Evolutionary conservation across 108 stramenopile genomes (phyloP).

Genomic region (Cyclostephanos invisitatus): DNA sequence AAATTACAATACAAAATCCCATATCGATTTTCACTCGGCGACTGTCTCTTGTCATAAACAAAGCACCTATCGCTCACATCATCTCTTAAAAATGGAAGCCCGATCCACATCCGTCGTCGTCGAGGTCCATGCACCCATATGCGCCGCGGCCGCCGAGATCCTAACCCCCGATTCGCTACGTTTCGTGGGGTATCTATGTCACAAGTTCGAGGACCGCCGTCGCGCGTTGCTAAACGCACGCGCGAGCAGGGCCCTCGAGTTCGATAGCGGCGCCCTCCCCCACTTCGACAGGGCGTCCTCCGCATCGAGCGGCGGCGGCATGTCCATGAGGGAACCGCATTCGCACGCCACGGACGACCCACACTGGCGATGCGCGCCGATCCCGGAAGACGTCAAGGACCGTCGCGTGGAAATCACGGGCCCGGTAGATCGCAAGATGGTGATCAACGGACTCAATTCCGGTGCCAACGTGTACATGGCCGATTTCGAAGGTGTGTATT

Average conservation of each 20-base stretch:
- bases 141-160: conserved; percentile 72
- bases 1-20: no score
- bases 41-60: neutral
- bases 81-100: conserved; percentile 63
- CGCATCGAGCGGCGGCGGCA: conserved; percentile 29
- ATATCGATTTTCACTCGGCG: no score
- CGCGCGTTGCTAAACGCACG: conserved; percentile 60
- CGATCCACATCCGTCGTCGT: conserved; percentile 61
- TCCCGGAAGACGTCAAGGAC: conserved; percentile 83
- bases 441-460: conserved; percentile 93
- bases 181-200: conserved; percentile 76
- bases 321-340: conserved; percentile 50
- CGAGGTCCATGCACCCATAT: conserved; percentile 70
- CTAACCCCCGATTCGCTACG: conserved; percentile 78
- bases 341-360: conserved; percentile 64
- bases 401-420: conserved; percentile 94
- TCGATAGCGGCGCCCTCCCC: conserved; percentile 79
- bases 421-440: conserved; percentile 84
- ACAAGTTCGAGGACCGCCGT: conserved; percentile 78
- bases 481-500: conserved; percentile 78
- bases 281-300: conserved; percentile 47
- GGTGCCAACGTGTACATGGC: conserved; percentile 92
- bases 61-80: neutral
- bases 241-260: conserved; percentile 56
- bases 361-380: conserved; percentile 80